Conservation (phyloP, 768 basidiomycete genomes). For the Nevesoporus exiguus region DNA sequence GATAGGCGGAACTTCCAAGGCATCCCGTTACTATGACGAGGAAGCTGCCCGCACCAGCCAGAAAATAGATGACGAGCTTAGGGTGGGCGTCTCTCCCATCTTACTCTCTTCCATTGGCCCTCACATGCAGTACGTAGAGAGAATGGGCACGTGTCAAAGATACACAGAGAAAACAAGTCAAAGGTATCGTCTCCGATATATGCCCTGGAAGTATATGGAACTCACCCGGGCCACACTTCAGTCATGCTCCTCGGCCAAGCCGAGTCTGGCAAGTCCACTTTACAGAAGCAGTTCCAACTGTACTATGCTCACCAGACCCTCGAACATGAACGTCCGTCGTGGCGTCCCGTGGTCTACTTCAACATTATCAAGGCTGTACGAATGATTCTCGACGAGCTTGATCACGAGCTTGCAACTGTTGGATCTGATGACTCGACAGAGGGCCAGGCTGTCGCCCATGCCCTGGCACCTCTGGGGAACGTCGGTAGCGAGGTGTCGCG, state of each 20-base stretch:
- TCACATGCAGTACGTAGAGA: conserved; percentile 35
- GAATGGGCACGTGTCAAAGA: conserved; percentile 48
- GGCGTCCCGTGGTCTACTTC: conserved; percentile 80
- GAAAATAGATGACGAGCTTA: conserved; percentile 56
- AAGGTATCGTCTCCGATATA: conserved; percentile 37
- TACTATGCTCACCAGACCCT: conserved; percentile 71
- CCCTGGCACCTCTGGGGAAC: conserved; percentile 30
- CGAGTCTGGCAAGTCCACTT: conserved; percentile 79
- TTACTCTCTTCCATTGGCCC: background rate
- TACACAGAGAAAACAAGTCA: conserved; percentile 46
- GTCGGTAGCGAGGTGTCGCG: conserved; percentile 46
- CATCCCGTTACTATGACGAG: conserved; percentile 38
- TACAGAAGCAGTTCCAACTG: conserved; percentile 82
- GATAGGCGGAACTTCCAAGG: conserved; percentile 27
- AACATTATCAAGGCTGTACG: conserved; percentile 80
- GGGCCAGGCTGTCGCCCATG: conserved; percentile 30
- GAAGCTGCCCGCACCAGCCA: conserved; percentile 47
- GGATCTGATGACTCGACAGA: conserved; percentile 27
- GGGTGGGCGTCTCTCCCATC: conserved; percentile 32
- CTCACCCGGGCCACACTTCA: conserved; percentile 24
- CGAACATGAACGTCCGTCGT: conserved; percentile 67
- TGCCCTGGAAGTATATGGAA: background rate
- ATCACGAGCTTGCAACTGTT: conserved; percentile 47
- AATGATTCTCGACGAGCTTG: conserved; percentile 69
- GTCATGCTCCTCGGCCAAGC: conserved; percentile 79